Conservation (phyloP, 2,329 filamentous ascomycete genomes). For the Aspergillus sp. region DNA sequence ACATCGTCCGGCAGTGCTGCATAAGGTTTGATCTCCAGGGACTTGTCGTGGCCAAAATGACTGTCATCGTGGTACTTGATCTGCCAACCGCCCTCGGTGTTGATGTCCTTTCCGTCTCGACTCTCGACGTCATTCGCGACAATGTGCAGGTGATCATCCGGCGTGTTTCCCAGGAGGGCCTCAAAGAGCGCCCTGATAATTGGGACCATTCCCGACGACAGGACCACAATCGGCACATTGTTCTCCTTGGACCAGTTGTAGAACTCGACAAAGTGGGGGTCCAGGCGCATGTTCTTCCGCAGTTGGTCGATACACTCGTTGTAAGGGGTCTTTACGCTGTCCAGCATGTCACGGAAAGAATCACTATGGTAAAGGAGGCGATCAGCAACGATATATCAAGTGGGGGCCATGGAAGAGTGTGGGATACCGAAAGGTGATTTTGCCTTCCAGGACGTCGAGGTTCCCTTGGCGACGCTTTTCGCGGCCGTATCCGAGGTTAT, state of each 20-base stretch:
- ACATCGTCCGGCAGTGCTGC: constrained; percentile 61
- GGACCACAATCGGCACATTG: constrained; percentile 87
- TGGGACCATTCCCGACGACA: constrained; percentile 90
- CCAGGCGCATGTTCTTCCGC: constrained; percentile 78
- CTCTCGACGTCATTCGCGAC: constrained; percentile 78
- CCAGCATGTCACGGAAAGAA: constrained; percentile 87
- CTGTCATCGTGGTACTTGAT: constrained; percentile 88
- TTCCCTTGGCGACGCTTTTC: constrained; percentile 72
- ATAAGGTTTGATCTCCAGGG: constrained; percentile 84
- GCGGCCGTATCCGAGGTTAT: constrained; percentile 82
- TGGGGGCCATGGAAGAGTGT: not conserved
- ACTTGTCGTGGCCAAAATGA: constrained; percentile 96
- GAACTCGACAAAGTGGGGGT: constrained; percentile 85
- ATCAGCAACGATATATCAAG: not conserved
- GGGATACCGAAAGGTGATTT: constrained; percentile 66
- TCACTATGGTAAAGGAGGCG: constrained; percentile 49
- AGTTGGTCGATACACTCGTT: constrained; percentile 77
- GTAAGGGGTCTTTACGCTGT: constrained; percentile 78
- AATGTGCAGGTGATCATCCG: constrained; percentile 72
- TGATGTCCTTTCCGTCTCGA: constrained; percentile 68
- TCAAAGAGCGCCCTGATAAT: constrained; percentile 82
- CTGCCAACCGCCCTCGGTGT: constrained; percentile 80
- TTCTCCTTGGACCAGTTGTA: constrained; percentile 76
- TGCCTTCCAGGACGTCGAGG: constrained; percentile 70
- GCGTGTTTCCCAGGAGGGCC: constrained; percentile 75